phyloP scores from a whole-genome alignment of 805 yeast genomes.

The Maudiozyma bulderi region DNA sequence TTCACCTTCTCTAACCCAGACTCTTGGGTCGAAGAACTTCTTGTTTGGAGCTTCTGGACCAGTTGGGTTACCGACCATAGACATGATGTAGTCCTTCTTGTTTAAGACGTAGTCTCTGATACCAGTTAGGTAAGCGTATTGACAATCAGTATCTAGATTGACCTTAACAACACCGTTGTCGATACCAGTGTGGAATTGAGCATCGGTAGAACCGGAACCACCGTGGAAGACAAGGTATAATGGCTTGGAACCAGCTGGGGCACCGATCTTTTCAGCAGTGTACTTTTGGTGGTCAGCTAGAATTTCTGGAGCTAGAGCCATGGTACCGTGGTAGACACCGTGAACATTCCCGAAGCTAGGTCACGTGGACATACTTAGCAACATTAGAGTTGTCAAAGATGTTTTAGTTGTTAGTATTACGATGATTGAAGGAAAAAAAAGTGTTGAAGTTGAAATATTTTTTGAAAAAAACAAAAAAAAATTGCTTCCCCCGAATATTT shows the following conservation, averaged over 20 bases:
- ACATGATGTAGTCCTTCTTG: conserved; percentile 88
- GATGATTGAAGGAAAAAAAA: too few species aligned
- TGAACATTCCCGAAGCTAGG: conserved; percentile 99
- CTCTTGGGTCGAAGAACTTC: conserved; percentile 99
- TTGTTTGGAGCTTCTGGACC: conserved; percentile 99
- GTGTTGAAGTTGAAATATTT: too few species aligned
- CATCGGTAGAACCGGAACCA: conserved; percentile 95
- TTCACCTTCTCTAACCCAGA: conserved; percentile 99
- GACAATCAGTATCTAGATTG: conserved; percentile 98
- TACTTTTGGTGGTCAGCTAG: conserved; percentile 92
- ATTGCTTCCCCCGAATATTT: too few species aligned
- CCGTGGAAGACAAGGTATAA: conserved; percentile 99
- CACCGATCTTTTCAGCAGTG: conserved; percentile 59
- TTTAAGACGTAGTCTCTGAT: conserved; percentile 92
- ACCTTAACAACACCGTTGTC: conserved; percentile 95
- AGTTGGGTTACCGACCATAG: conserved; percentile 97
- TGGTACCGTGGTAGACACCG: conserved; percentile 99
- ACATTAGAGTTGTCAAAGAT: too few species aligned
- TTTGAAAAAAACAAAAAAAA: too few species aligned
- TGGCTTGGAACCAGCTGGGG: conserved; percentile 49
- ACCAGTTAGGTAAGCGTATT: conserved; percentile 94
- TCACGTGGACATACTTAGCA: too few species aligned
- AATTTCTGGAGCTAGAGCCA: conserved; percentile 81
- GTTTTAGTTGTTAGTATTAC: too few species aligned
- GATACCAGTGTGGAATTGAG: conserved; percentile 88